A percentile compares a stretch with the other conserved stretches of the same genome.
Conservation (phyloP, 176 grass and related monocot species). For the Typha latifolia region DNA sequence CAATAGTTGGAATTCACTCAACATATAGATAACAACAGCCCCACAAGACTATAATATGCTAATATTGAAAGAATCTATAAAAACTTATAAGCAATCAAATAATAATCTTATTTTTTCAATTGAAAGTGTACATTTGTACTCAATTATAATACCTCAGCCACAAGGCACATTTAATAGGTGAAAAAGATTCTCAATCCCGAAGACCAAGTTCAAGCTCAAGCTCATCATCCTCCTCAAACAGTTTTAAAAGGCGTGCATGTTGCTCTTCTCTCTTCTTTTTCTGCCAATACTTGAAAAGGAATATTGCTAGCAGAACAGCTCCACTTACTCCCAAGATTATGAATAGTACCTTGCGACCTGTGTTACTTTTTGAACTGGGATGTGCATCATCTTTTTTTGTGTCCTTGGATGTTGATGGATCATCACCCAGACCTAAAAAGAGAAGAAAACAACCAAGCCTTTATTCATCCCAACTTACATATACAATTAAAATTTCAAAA, state of each 20-base stretch:
- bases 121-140: too few relatives aligned
- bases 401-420: constrained; percentile 39
- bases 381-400: constrained; percentile 33
- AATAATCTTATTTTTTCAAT: too few relatives aligned
- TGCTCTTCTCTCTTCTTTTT: constrained; percentile 93
- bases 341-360: constrained; percentile 54
- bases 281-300: constrained; percentile 90
- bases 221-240: constrained; percentile 83
- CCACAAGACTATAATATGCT: too few relatives aligned
- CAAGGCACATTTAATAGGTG: too few relatives aligned
- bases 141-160: too few relatives aligned
- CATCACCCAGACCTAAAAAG: constrained; percentile 50
- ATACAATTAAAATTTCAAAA: too few relatives aligned
- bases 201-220: constrained; percentile 77
- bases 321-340: constrained; percentile 46
- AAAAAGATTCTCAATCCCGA: constrained; percentile 45
- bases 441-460: too few relatives aligned
- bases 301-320: constrained; percentile 38
- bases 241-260: constrained; percentile 70
- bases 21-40: too few relatives aligned
- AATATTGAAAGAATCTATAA: too few relatives aligned
- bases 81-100: too few relatives aligned
- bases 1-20: too few relatives aligned
- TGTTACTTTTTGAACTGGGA: constrained; percentile 39
- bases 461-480: not conserved